Evolutionary conservation across 2,329 filamentous ascomycete genomes (phyloP).

Genomic region (Colletotrichum chrysophilum): DNA sequence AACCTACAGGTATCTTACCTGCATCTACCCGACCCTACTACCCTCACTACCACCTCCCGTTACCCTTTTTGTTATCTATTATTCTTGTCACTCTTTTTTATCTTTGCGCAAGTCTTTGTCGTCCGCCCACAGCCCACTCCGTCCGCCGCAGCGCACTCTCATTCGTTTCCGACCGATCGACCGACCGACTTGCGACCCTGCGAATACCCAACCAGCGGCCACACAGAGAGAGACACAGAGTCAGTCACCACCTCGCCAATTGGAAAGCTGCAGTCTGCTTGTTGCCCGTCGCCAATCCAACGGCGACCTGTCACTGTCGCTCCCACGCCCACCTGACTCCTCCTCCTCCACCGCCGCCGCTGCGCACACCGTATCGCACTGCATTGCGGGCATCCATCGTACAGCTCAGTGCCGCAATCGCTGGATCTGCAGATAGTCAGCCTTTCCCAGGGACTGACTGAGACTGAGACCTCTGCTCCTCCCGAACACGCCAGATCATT

Average conservation of each 20-base stretch:
- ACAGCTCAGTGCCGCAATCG: neutral
- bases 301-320: neutral
- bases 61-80: neutral
- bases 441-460: neutral
- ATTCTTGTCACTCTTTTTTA: neutral
- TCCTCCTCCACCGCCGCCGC: neutral
- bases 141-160: neutral
- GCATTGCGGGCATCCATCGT: neutral
- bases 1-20: conserved; percentile 19
- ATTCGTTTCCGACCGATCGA: conserved; percentile 6
- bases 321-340: neutral
- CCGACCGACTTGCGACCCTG: conserved; percentile 20
- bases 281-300: neutral
- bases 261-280: neutral
- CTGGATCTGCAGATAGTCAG: neutral
- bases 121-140: neutral
- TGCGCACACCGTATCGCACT: neutral
- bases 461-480: conserved; percentile 9
- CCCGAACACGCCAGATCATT: conserved; percentile 17
- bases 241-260: neutral
- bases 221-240: neutral
- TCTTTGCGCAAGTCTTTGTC: conserved; percentile 6
- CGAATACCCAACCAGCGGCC: conserved; percentile 5
- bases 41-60: conserved; percentile 5
- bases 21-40: neutral